Conservation (phyloP, 2,329 filamentous ascomycete species). For the Cladophialophora exuberans region DNA sequence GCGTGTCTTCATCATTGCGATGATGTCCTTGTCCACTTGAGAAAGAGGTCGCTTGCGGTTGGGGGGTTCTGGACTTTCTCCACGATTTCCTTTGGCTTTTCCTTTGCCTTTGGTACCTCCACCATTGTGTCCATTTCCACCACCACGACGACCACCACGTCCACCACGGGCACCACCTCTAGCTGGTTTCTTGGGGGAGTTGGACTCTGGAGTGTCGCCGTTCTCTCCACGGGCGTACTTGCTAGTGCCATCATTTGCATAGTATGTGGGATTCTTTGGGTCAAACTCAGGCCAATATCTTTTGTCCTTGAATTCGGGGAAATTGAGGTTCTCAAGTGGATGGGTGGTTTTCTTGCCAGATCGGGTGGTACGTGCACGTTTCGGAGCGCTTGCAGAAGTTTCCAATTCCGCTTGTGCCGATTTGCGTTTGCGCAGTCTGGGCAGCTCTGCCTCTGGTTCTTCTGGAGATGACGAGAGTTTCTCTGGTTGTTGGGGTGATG, state of each 20-base stretch:
- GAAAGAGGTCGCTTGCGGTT: conserved; percentile 34
- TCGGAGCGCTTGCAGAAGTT: background rate
- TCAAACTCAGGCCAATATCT: conserved; percentile 10
- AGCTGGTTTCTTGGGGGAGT: conserved; percentile 30
- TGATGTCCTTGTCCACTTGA: conserved; percentile 28
- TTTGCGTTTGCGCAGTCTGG: background rate
- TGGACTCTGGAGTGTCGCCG: conserved; percentile 15
- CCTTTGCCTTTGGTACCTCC: conserved; percentile 37
- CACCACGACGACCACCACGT: conserved; percentile 37
- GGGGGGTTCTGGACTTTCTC: conserved; percentile 36
- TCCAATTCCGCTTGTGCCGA: background rate
- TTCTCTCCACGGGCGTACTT: conserved; percentile 9
- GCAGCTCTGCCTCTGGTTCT: background rate
- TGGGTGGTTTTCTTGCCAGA: background rate
- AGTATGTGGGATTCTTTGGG: conserved; percentile 5
- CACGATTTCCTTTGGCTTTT: conserved; percentile 34
- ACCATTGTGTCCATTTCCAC: conserved; percentile 32
- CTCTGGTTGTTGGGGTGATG: too few relatives aligned
- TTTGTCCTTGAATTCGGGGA: conserved; percentile 5
- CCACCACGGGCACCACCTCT: conserved; percentile 39
- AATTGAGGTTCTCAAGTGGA: background rate
- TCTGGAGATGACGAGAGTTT: background rate
- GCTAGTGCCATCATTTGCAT: conserved; percentile 16
- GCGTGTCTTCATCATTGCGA: conserved; percentile 41
- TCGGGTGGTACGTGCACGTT: conserved; percentile 1